Evolutionary conservation across 2,329 filamentous ascomycete genomes (phyloP), one percentile per base, ranked within the genome.

Genomic region (Dactylonectria macrodidyma): DNA sequence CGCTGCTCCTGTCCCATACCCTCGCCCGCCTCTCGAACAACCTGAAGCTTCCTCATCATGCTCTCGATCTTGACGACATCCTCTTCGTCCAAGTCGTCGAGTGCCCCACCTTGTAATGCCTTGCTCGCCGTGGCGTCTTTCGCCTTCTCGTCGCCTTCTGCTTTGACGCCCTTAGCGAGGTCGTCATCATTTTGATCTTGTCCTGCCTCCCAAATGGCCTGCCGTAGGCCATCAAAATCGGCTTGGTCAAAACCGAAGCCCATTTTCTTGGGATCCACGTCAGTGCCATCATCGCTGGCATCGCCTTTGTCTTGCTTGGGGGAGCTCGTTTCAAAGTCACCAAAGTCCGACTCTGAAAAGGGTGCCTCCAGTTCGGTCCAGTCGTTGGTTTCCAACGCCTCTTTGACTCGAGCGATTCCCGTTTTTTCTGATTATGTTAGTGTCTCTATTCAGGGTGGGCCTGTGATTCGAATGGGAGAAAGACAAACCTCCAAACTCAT

Each of bases 311-410:
- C 68, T 58, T 47, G 74, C 71, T 66, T 82, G 24, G 81, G 78
- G 1, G 80, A 67, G 60, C 79, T 74, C 1, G 79, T 79, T 64
- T 82, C 80, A 6, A 77, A 76, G 22, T 80, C 75, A 9, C 74
- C 76, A 63, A 78, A 78, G 44, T 80, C 78, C 4, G 75, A 78
- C 51, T 73, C 69, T 24, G 70, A 69, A 30, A 73, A 71, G 16
- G 71, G 77, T 7, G 55, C 71, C 9, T 71, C 73, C 11, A 71
- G 70, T 59, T 81, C 79, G 2, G 82, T 84, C 91, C 91, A 93
- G 78, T 92, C 90, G 75, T 92, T 92, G 16, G 89, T 83, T 74
- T 92, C 86, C 14, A 93, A 78, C 0, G 90, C 90, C 75, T 92
- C 90, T 9, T 84, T 82, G 2, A 89, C 84, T 10, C 91, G 84